phyloP scores from a whole-genome alignment of 2,329 filamentous ascomycete genomes.

The Colletotrichum salicis region DNA sequence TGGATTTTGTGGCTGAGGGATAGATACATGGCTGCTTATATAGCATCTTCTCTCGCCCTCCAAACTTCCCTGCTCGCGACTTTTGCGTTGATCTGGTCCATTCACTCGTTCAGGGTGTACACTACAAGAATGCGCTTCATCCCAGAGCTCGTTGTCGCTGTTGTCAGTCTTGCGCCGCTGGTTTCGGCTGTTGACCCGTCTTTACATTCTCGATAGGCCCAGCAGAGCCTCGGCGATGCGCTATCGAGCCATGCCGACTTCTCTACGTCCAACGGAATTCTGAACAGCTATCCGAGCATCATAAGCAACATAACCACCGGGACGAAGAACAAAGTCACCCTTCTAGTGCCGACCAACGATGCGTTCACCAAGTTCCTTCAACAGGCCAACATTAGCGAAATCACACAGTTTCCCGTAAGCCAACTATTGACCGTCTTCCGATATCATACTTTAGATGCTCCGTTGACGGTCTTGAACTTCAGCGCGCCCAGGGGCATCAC shows the following conservation, averaged over 20 bases:
- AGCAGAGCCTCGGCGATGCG: constrained; percentile 18
- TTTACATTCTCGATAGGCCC: background rate
- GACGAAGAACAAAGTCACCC: constrained; percentile 8
- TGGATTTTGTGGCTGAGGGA: no score
- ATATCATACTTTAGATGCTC: constrained; percentile 42
- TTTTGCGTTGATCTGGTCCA: no score
- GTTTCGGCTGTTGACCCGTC: background rate
- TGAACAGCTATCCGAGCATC: constrained; percentile 19
- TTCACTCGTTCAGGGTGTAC: background rate
- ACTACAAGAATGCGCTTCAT: constrained; percentile 9
- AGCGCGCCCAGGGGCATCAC: constrained; percentile 34
- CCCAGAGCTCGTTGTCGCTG: background rate
- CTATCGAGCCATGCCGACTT: constrained; percentile 17
- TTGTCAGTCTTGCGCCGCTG: background rate
- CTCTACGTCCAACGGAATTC: constrained; percentile 25
- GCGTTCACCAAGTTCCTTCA: constrained; percentile 23
- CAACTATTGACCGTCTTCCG: constrained; percentile 50
- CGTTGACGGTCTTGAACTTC: constrained; percentile 34
- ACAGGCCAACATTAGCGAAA: constrained; percentile 34
- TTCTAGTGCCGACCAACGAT: constrained; percentile 31
- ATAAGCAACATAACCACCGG: background rate
- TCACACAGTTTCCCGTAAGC: constrained; percentile 47
- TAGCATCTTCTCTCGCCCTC: no score
- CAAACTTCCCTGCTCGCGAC: no score
- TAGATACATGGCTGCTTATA: no score